A percentile compares a stretch with the other conserved stretches of the same genome.
Conservation (phyloP, 805 yeast species). For the Ogataea wickerhamii region DNA sequence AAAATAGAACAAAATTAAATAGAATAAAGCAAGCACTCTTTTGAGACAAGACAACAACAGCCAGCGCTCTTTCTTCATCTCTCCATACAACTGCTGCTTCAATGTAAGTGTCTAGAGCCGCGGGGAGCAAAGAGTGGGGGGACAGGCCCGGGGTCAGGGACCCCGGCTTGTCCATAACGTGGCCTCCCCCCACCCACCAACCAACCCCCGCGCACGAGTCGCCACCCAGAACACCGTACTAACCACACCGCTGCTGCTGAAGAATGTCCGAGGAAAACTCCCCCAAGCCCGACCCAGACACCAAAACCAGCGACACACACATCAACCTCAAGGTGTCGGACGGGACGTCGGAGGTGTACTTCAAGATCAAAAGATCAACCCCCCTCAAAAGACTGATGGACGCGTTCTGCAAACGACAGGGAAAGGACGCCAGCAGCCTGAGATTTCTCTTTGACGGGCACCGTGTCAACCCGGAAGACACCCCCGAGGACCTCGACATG, state of each 20-base stretch:
- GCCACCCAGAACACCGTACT: too few species aligned
- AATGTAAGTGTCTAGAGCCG: too few species aligned
- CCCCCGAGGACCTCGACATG: constrained; percentile 90
- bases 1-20: neutral
- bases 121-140: too few species aligned
- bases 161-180: too few species aligned
- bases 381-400: constrained; percentile 94
- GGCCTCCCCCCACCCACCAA: too few species aligned
- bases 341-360: constrained; percentile 88
- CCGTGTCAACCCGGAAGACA: constrained; percentile 79
- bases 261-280: constrained; percentile 31
- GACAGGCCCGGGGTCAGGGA: too few species aligned
- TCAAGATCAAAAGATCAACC: constrained; percentile 90
- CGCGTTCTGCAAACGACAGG: constrained; percentile 97
- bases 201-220: too few species aligned
- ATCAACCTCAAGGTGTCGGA: constrained; percentile 93
- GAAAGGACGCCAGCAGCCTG: constrained; percentile 75
- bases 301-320: constrained; percentile 57
- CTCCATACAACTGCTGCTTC: too few species aligned
- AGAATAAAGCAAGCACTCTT: neutral
- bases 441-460: constrained; percentile 93
- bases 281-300: constrained; percentile 40
- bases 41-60: neutral
- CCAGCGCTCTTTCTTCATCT: too few species aligned
- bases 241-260: constrained; percentile 3